phyloP scores from a whole-genome alignment of 2,329 filamentous ascomycete species.

The Zymoseptoria tritici region DNA sequence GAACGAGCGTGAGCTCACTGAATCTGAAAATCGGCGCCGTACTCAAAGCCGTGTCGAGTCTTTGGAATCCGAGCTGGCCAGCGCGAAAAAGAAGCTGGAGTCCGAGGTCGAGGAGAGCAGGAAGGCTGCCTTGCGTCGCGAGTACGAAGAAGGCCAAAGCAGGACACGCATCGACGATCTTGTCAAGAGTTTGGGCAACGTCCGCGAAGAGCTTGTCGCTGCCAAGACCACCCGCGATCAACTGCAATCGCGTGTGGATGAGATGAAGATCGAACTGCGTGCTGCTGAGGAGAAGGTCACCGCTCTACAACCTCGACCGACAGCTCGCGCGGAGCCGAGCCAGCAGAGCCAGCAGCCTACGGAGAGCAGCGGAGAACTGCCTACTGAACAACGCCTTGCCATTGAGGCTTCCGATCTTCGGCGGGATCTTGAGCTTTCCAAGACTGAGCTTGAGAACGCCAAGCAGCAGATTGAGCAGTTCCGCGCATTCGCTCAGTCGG shows the following conservation, averaged over 20 bases:
- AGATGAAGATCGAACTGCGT: constrained; percentile 78
- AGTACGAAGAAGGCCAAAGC: constrained; percentile 80
- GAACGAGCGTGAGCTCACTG: constrained; percentile 81
- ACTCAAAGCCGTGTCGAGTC: constrained; percentile 70
- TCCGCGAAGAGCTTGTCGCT: constrained; percentile 77
- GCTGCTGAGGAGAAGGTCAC: constrained; percentile 82
- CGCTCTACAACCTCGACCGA: constrained; percentile 72
- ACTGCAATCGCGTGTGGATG: constrained; percentile 79
- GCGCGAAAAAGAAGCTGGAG: constrained; percentile 73
- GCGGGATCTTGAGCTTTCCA: constrained; percentile 74
- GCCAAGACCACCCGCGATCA: constrained; percentile 85
- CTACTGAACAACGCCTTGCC: constrained; percentile 69
- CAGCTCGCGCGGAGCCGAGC: constrained; percentile 46
- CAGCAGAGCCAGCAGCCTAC: constrained; percentile 39
- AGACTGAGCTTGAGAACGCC: constrained; percentile 70
- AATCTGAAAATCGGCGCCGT: constrained; percentile 73
- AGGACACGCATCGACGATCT: constrained; percentile 92
- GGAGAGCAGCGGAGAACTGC: constrained; percentile 46
- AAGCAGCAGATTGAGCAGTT: constrained; percentile 80
- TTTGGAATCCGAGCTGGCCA: constrained; percentile 69
- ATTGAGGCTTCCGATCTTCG: constrained; percentile 80
- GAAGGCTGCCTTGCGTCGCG: constrained; percentile 73
- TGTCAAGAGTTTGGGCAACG: constrained; percentile 67
- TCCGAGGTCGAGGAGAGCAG: constrained; percentile 78
- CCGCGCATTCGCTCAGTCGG: constrained; percentile 75